These are phyloP conservation scores for Flueggea neowawraea DNA, from an alignment of 441 rosid species.

Conservation along the genomic window DNA sequence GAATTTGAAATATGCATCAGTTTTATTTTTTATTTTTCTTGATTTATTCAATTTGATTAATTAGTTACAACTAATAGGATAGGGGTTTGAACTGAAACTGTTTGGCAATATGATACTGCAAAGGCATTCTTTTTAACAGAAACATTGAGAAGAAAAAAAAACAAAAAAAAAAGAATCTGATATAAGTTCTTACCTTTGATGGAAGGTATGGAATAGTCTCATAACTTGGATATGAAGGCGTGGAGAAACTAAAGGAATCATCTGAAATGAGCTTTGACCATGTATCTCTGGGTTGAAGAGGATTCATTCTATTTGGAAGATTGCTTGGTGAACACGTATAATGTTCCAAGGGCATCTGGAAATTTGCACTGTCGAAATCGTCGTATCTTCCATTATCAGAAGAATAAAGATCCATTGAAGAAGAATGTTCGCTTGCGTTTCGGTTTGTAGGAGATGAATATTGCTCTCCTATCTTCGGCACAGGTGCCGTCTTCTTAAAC, in stretches of 20 bases:
- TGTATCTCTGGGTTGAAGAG: slow-evolving; percentile 32
- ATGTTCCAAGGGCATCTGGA: slow-evolving; percentile 32
- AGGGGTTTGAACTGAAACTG: too few relatives aligned
- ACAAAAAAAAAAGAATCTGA: too few relatives aligned
- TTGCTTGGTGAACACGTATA: slow-evolving; percentile 22
- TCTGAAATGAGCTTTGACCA: slow-evolving; percentile 60
- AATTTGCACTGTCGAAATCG: slow-evolving; percentile 34
- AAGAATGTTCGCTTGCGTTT: slow-evolving; percentile 36
- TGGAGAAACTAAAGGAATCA: slow-evolving; percentile 45
- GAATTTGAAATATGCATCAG: too few relatives aligned
- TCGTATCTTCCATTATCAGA: slow-evolving; percentile 36
- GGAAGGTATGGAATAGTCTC: slow-evolving; percentile 54
- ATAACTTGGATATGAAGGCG: slow-evolving; percentile 38
- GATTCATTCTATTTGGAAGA: slow-evolving; percentile 18
- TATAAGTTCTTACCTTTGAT: slow-evolving; percentile 47
- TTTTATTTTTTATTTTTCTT: too few relatives aligned
- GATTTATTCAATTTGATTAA: too few relatives aligned
- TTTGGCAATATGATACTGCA: too few relatives aligned
- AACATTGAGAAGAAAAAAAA: too few relatives aligned
- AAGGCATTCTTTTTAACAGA: too few relatives aligned
- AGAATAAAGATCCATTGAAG: slow-evolving; percentile 39
- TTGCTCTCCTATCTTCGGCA: slow-evolving; percentile 55
- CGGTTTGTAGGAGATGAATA: slow-evolving; percentile 31
- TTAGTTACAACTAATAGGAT: too few relatives aligned
- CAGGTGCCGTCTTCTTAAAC: slow-evolving; percentile 68